Evolutionary conservation across 1,284 basidiomycete genomes (phyloP).

Genomic region (Exobasidium rhododendri): DNA sequence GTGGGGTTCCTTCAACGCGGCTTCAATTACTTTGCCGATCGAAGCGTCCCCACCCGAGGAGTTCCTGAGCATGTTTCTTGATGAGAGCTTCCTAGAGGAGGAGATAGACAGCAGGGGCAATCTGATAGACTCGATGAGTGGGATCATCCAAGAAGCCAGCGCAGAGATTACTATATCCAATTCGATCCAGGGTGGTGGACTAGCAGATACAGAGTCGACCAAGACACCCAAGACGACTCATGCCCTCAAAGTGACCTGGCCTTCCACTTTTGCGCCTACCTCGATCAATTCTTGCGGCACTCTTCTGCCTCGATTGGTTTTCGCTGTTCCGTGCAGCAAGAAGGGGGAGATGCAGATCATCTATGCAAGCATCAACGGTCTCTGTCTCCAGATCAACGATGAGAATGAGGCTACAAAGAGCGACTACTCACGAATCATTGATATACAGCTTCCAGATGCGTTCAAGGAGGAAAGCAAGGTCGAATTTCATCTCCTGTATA

Average conservation of each 20-base stretch:
- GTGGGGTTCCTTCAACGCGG: background rate
- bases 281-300: background rate
- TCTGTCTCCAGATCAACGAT: background rate
- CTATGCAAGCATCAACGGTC: constrained; percentile 2
- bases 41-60: background rate
- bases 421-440: constrained; percentile 4
- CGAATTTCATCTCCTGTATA: background rate
- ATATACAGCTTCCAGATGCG: background rate
- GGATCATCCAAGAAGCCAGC: background rate
- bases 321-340: background rate
- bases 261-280: background rate
- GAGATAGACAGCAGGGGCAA: background rate
- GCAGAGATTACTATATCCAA: background rate
- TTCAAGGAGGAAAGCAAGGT: background rate
- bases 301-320: background rate
- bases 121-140: background rate
- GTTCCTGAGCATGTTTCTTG: background rate
- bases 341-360: background rate
- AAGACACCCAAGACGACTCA: background rate
- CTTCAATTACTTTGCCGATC: background rate
- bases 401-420: background rate
- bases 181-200: background rate
- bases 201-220: background rate
- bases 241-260: background rate
- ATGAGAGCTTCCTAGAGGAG: background rate